A percentile compares a stretch with the other conserved stretches of the same genome.
Evolutionary conservation across 2,329 filamentous ascomycete species (phyloP).

Genomic region (Microcyclosporella mali): DNA sequence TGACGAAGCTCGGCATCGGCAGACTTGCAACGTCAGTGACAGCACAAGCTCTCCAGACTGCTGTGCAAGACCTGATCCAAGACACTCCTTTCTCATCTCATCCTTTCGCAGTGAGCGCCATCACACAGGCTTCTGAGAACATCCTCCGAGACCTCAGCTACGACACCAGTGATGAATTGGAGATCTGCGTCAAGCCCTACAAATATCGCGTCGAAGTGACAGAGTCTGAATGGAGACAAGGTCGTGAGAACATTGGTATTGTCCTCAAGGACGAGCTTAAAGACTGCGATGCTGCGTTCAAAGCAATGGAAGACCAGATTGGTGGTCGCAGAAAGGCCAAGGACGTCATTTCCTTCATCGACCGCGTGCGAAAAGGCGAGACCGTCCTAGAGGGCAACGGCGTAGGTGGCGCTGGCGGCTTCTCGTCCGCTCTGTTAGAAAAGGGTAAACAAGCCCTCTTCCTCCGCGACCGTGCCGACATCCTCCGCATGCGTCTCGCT

Average conservation of each 20-base stretch:
- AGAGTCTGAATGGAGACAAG: slow-evolving; percentile 78
- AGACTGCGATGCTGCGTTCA: slow-evolving; percentile 74
- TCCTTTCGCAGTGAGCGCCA: slow-evolving; percentile 87
- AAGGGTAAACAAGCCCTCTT: slow-evolving; percentile 87
- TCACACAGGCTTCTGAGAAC: slow-evolving; percentile 76
- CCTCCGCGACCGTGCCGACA: slow-evolving; percentile 81
- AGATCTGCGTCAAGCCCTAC: slow-evolving; percentile 98
- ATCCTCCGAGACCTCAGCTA: slow-evolving; percentile 94
- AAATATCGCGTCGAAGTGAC: slow-evolving; percentile 97
- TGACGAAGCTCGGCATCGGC: slow-evolving; percentile 92
- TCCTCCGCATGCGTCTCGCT: slow-evolving; percentile 81
- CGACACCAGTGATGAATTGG: slow-evolving; percentile 93
- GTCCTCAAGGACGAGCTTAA: slow-evolving; percentile 82
- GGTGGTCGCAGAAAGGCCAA: slow-evolving; percentile 78
- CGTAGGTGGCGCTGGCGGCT: slow-evolving; percentile 78
- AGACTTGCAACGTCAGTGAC: slow-evolving; percentile 88
- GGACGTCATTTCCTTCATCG: slow-evolving; percentile 86
- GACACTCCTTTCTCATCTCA: slow-evolving; percentile 82
- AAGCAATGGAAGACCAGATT: slow-evolving; percentile 66
- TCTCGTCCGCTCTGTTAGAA: slow-evolving; percentile 73
- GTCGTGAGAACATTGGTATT: slow-evolving; percentile 71
- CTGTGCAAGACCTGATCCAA: slow-evolving; percentile 71
- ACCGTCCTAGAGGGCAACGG: slow-evolving; percentile 78
- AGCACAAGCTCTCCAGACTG: slow-evolving; percentile 75
- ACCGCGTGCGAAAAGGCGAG: slow-evolving; percentile 81